These are phyloP conservation scores for Boletus bicolor DNA, from an alignment of 768 basidiomycete species.

Conservation along the genomic window DNA sequence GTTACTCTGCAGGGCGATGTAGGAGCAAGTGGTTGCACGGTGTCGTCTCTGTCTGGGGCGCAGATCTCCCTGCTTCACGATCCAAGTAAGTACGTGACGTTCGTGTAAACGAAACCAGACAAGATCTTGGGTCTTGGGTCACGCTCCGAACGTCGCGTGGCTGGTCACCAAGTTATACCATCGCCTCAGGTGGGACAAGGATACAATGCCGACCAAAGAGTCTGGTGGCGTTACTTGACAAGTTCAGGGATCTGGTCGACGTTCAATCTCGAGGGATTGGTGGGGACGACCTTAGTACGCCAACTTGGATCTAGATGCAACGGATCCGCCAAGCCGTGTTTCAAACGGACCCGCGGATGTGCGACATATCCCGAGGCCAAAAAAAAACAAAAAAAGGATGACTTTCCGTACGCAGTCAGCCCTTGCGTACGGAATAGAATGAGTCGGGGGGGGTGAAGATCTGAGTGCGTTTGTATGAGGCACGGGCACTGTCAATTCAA, in stretches of 20 bases:
- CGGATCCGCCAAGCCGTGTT: not conserved
- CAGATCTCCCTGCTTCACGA: not conserved
- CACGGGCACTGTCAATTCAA: not conserved
- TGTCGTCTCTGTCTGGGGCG: no score
- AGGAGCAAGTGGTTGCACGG: no score
- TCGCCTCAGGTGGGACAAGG: not conserved
- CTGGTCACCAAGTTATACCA: not conserved
- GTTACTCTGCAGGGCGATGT: no score
- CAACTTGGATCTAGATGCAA: not conserved
- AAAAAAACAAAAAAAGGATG: no score
- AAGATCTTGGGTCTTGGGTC: no score
- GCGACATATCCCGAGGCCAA: not conserved
- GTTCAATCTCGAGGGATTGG: not conserved
- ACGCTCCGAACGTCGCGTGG: not conserved
- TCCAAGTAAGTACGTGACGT: no score
- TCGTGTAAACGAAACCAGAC: not conserved
- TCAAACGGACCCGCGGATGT: not conserved
- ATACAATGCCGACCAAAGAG: not conserved
- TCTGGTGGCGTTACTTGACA: not conserved
- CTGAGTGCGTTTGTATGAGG: no score
- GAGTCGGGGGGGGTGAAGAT: not conserved
- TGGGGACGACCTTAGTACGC: not conserved
- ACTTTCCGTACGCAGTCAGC: no score
- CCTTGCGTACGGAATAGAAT: not conserved
- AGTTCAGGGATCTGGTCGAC: not conserved